phyloP scores from a whole-genome alignment of 768 basidiomycete genomes.

The Pleurotus eryngii region DNA sequence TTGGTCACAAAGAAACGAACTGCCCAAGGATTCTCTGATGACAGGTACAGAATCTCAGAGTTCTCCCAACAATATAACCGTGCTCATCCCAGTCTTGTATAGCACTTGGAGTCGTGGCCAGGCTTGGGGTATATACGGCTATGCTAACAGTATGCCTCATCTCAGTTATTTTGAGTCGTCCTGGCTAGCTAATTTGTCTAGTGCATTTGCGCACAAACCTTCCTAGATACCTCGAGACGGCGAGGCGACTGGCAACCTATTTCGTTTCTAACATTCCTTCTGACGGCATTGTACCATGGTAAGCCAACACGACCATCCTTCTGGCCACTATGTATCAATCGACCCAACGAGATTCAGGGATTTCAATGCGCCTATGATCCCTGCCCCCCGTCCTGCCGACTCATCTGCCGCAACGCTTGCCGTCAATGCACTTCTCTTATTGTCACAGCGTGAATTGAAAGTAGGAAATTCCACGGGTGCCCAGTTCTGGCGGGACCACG shows the following conservation, averaged over 20 bases:
- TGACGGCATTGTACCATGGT: constrained; percentile 71
- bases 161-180: not conserved
- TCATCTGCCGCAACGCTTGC: constrained; percentile 68
- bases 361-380: constrained; percentile 62
- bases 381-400: constrained; percentile 57
- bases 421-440: constrained; percentile 54
- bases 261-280: constrained; percentile 58
- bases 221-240: constrained; percentile 53
- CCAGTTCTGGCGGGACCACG: constrained; percentile 43
- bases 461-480: constrained; percentile 19
- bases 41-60: constrained; percentile 21
- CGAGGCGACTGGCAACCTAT: constrained; percentile 54
- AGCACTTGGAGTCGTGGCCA: constrained; percentile 78
- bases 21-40: constrained; percentile 59
- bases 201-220: constrained; percentile 58
- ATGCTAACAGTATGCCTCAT: constrained; percentile 54
- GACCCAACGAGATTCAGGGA: constrained; percentile 38
- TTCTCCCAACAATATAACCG: not conserved
- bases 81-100: not conserved
- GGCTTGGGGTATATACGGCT: constrained; percentile 70
- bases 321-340: not conserved
- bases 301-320: constrained; percentile 9
- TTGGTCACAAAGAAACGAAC: constrained; percentile 54
- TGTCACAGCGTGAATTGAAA: constrained; percentile 42
- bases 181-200: constrained; percentile 19